These are phyloP conservation scores for Circinella minor DNA, from an alignment of 371 early-diverging fungal species.

Conservation along the genomic window DNA sequence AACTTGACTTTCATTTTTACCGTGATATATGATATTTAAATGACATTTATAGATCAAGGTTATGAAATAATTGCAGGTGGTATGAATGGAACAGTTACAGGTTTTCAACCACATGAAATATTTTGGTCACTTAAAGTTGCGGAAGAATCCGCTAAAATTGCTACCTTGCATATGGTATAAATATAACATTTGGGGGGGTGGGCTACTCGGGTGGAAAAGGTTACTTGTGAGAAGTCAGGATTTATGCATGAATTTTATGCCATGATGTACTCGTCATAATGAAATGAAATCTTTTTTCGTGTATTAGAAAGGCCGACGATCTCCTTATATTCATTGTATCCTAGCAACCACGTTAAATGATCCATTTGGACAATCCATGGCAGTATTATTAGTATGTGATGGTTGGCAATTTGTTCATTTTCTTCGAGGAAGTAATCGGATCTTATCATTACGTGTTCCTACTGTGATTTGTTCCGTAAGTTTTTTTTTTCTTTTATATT, in stretches of 20 bases:
- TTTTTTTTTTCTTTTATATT: neutral
- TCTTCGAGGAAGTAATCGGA: conserved; percentile 37
- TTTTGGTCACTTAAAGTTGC: conserved; percentile 50
- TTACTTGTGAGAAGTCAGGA: no score
- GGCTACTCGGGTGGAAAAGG: no score
- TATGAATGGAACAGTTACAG: conserved; percentile 43
- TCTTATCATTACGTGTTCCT: conserved; percentile 34
- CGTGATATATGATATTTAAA: no score
- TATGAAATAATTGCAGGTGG: conserved; percentile 54
- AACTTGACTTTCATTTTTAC: no score
- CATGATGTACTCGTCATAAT: no score
- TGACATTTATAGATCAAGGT: conserved; percentile 33
- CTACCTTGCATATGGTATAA: conserved; percentile 29
- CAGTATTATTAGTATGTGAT: conserved; percentile 48
- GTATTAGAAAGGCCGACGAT: conserved; percentile 32
- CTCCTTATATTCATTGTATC: conserved; percentile 41
- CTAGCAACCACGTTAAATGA: conserved; percentile 42
- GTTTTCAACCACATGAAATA: conserved; percentile 49
- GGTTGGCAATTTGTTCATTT: conserved; percentile 50
- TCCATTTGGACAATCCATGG: conserved; percentile 34
- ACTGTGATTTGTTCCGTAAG: conserved; percentile 47
- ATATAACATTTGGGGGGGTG: no score
- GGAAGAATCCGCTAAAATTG: conserved; percentile 41
- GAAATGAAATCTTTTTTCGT: no score
- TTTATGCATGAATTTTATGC: no score